Percentiles rank a stretch among this genome's conserved stretches.
Evolutionary conservation across 78 protist species (phyloP).

Genomic region (Capsaspora owczarzaki): DNA sequence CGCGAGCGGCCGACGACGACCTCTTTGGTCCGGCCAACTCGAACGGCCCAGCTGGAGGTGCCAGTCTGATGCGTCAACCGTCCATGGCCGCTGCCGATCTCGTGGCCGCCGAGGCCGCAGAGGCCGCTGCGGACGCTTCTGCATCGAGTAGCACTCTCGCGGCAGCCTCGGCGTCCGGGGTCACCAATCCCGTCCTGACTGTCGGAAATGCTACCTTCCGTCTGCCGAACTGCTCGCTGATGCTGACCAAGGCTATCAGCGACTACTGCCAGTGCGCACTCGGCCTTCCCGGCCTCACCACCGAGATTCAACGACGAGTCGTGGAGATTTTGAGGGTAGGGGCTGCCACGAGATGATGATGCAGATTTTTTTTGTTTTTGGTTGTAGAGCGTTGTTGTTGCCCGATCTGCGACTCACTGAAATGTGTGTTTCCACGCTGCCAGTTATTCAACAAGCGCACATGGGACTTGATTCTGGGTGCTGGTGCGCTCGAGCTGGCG

Average conservation of each 20-base stretch:
- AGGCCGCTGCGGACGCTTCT: too few relatives aligned
- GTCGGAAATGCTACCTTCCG: neutral
- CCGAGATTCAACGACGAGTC: neutral
- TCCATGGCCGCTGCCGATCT: too few relatives aligned
- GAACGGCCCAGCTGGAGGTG: neutral
- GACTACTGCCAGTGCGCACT: slow-evolving; percentile 6
- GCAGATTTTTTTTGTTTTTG: neutral
- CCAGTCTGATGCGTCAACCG: too few relatives aligned
- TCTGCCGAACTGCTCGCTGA: slow-evolving; percentile 9
- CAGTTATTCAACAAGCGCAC: slow-evolving; percentile 15
- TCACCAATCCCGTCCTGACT: neutral
- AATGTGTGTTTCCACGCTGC: neutral
- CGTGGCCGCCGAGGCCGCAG: too few relatives aligned
- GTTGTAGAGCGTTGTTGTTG: neutral
- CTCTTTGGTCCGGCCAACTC: neutral
- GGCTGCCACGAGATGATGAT: neutral
- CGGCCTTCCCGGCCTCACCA: neutral
- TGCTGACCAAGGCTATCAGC: neutral
- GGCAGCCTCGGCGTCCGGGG: neutral
- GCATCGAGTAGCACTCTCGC: too few relatives aligned
- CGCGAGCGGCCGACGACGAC: too few relatives aligned
- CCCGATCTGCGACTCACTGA: too few relatives aligned
- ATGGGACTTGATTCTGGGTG: slow-evolving; percentile 18
- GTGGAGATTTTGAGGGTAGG: neutral
- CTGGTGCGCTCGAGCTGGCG: slow-evolving; percentile 23